These are phyloP conservation scores for Pseudofabraea citricarpa DNA, from an alignment of 2,329 filamentous ascomycete species.

Conservation along the genomic window DNA sequence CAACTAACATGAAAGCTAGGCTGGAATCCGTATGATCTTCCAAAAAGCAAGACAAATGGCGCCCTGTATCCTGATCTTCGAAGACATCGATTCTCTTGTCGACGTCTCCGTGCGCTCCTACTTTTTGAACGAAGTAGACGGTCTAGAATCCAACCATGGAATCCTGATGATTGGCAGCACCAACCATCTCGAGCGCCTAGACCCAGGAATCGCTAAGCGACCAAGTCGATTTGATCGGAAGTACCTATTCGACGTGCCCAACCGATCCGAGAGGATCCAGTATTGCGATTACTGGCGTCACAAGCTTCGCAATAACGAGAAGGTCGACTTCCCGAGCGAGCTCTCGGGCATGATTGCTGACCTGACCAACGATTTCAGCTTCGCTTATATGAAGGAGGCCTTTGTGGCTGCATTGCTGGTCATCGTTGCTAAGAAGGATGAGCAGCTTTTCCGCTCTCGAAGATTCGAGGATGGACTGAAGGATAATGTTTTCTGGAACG, in stretches of 20 bases:
- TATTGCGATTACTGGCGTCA: conserved; percentile 61
- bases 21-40: conserved; percentile 47
- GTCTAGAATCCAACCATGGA: conserved; percentile 63
- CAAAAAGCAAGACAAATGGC: conserved; percentile 54
- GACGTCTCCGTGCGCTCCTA: conserved; percentile 56
- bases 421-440: conserved; percentile 38
- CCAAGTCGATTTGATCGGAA: conserved; percentile 64
- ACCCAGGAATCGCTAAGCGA: conserved; percentile 62
- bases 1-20: conserved; percentile 24
- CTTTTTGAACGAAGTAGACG: conserved; percentile 71
- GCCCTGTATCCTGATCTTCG: conserved; percentile 67
- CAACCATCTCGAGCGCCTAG: conserved; percentile 60
- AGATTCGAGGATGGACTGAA: conserved; percentile 37
- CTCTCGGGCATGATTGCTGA: conserved; percentile 54
- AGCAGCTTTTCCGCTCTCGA: conserved; percentile 9
- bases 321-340: conserved; percentile 55
- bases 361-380: conserved; percentile 61
- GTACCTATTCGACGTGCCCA: conserved; percentile 58
- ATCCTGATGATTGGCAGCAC: conserved; percentile 66
- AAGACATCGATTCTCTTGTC: conserved; percentile 66
- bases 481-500: conserved; percentile 51
- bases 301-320: conserved; percentile 50
- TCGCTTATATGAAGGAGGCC: conserved; percentile 66
- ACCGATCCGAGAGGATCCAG: conserved; percentile 45
- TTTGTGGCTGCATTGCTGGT: conserved; percentile 60